These are phyloP conservation scores for Anthracocystis setariae DNA, from an alignment of 1,284 basidiomycete genomes.

Conservation along the genomic window DNA sequence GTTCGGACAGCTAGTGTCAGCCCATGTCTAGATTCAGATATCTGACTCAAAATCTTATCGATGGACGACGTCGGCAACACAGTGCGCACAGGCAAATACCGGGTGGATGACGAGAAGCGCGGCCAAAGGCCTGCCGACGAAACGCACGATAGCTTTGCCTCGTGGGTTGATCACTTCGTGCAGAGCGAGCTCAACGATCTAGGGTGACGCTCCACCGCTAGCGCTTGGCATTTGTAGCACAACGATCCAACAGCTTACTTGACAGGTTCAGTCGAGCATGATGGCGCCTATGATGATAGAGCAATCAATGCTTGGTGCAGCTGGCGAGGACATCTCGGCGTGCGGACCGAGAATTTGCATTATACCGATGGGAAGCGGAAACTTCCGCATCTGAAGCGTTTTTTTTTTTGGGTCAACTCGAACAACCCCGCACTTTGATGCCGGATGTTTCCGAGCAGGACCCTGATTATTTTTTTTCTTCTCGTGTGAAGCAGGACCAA, in stretches of 20 bases:
- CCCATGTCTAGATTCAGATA: background rate
- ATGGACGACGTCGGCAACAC: background rate
- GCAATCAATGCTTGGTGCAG: background rate
- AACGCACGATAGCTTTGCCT: conserved; percentile 23
- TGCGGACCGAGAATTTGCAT: too few relatives aligned
- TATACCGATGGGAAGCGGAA: background rate
- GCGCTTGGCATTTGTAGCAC: background rate
- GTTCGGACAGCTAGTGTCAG: background rate
- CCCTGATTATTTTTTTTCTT: conserved; percentile 9
- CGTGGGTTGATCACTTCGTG: conserved; percentile 39
- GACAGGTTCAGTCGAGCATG: too few relatives aligned
- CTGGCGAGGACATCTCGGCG: too few relatives aligned
- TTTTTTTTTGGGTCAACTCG: background rate
- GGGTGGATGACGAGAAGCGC: conserved; percentile 28
- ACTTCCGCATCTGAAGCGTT: conserved; percentile 7
- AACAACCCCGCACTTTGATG: background rate
- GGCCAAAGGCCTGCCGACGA: conserved; percentile 23
- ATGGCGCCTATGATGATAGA: background rate
- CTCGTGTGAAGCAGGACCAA: background rate
- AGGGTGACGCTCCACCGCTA: background rate
- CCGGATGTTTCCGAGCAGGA: conserved; percentile 13
- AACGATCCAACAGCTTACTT: too few relatives aligned
- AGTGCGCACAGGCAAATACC: conserved; percentile 44
- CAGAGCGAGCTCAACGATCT: conserved; percentile 9
- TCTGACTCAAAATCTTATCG: conserved; percentile 1